Conservation (phyloP, 495 filamentous ascomycete species). For the Aspergillus nanangensis region DNA sequence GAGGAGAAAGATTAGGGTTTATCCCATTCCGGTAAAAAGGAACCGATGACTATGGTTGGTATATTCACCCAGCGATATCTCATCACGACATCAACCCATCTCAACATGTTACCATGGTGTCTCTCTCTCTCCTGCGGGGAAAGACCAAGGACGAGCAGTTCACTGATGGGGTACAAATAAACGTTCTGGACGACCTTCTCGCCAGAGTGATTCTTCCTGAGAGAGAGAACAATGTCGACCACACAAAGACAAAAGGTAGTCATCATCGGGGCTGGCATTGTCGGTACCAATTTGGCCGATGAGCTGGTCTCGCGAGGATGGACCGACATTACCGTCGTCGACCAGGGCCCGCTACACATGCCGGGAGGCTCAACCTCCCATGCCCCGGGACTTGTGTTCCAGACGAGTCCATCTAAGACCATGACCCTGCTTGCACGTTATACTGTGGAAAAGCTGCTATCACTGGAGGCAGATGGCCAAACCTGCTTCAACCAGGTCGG, state of each 20-base stretch:
- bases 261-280: slow-evolving; percentile 52
- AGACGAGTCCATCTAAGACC: slow-evolving; percentile 44
- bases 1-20: too few relatives aligned
- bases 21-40: too few relatives aligned
- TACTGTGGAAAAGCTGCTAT: slow-evolving; percentile 43
- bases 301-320: slow-evolving; percentile 48
- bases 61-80: too few relatives aligned
- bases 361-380: slow-evolving; percentile 51
- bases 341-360: slow-evolving; percentile 47
- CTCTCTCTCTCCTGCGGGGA: too few relatives aligned
- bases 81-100: too few relatives aligned
- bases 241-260: slow-evolving; percentile 28
- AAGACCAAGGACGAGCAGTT: too few relatives aligned
- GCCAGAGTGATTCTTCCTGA: too few relatives aligned
- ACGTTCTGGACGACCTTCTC: too few relatives aligned
- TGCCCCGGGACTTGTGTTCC: slow-evolving; percentile 49
- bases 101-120: too few relatives aligned
- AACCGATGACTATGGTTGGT: too few relatives aligned
- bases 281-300: slow-evolving; percentile 49
- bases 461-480: slow-evolving; percentile 34
- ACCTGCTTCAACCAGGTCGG: slow-evolving; percentile 49
- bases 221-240: too few relatives aligned
- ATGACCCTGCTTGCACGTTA: slow-evolving; percentile 47
- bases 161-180: too few relatives aligned
- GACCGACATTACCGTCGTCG: slow-evolving; percentile 48